Conservation (phyloP, 805 yeast species). For the Metschnikowia chrysomelidarum region DNA sequence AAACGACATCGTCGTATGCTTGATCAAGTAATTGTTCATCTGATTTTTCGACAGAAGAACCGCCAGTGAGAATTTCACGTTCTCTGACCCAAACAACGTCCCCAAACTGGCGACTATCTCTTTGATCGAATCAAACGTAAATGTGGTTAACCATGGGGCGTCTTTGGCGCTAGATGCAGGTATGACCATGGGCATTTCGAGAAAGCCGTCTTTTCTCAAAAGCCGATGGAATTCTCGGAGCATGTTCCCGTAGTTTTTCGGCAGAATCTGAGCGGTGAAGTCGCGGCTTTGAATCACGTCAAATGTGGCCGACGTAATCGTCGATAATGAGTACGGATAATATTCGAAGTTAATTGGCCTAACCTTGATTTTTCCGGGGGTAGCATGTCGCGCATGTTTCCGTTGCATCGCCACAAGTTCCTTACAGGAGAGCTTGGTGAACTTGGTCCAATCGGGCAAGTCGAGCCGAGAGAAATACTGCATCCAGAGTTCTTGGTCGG, state of each 20-base stretch:
- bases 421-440: slow-evolving; percentile 10
- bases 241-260: slow-evolving; percentile 24
- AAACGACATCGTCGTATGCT: slow-evolving; percentile 27
- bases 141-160: slow-evolving; percentile 2
- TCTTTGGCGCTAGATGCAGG: slow-evolving; percentile 1
- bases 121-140: slow-evolving; percentile 2
- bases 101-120: slow-evolving; percentile 2
- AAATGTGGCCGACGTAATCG: slow-evolving; percentile 30
- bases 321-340: slow-evolving; percentile 21
- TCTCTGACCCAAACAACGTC: slow-evolving; percentile 31
- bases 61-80: slow-evolving; percentile 31
- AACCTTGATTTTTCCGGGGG: slow-evolving; percentile 4
- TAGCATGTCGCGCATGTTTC: neutral
- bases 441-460: slow-evolving; percentile 11
- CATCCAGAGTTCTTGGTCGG: slow-evolving; percentile 10
- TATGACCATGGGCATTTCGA: slow-evolving; percentile 30
- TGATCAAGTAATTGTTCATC: slow-evolving; percentile 29
- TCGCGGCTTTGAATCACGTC: slow-evolving; percentile 39
- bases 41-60: slow-evolving; percentile 31
- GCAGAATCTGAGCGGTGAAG: slow-evolving; percentile 30
- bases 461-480: slow-evolving; percentile 11
- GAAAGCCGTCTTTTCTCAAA: slow-evolving; percentile 32
- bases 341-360: slow-evolving; percentile 20
- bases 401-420: slow-evolving; percentile 15
- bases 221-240: slow-evolving; percentile 36